phyloP scores from a whole-genome alignment of 2,329 filamentous ascomycete species.

The Clonostachys sp. region DNA sequence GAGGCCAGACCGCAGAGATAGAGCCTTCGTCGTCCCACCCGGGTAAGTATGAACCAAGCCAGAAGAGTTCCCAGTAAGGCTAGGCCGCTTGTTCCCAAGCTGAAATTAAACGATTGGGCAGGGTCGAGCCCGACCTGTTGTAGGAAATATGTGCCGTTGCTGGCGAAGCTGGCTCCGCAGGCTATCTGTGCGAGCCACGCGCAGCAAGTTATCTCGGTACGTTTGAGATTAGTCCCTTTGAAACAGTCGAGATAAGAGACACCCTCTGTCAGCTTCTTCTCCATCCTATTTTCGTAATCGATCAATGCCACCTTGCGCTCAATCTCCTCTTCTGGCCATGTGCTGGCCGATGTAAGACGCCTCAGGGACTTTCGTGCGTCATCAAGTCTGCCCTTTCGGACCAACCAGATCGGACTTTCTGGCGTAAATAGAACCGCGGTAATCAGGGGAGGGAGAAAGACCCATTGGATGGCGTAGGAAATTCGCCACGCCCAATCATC shows the following conservation, averaged over 20 bases:
- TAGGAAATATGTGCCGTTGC: conserved; percentile 14
- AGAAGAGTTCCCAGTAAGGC: conserved; percentile 29
- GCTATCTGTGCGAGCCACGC: conserved; percentile 24
- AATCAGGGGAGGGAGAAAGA: conserved; percentile 25
- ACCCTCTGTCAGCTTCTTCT: conserved; percentile 7
- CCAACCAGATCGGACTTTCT: conserved; percentile 34
- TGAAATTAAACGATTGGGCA: conserved; percentile 26
- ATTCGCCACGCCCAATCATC: conserved; percentile 35
- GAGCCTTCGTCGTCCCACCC: conserved; percentile 30
- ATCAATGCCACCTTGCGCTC: conserved; percentile 18
- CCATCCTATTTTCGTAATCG: conserved; percentile 9
- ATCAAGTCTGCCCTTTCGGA: conserved; percentile 24
- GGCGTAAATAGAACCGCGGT: conserved; percentile 26
- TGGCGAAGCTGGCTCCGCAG: conserved; percentile 23
- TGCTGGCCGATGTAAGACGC: conserved; percentile 18
- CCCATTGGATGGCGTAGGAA: conserved; percentile 33
- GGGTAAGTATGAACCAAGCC: conserved; percentile 29
- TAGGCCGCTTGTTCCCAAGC: conserved; percentile 21
- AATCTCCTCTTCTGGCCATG: conserved; percentile 7
- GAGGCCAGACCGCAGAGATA: conserved; percentile 34
- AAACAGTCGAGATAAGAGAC: conserved; percentile 34
- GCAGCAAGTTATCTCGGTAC: conserved; percentile 28
- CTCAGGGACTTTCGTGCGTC: conserved; percentile 22
- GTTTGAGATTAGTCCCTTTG: conserved; percentile 26
- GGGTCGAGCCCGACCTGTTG: conserved; percentile 27